Conservation (phyloP, 352 stramenopile genomes). For the Globisporangium emineosum region DNA sequence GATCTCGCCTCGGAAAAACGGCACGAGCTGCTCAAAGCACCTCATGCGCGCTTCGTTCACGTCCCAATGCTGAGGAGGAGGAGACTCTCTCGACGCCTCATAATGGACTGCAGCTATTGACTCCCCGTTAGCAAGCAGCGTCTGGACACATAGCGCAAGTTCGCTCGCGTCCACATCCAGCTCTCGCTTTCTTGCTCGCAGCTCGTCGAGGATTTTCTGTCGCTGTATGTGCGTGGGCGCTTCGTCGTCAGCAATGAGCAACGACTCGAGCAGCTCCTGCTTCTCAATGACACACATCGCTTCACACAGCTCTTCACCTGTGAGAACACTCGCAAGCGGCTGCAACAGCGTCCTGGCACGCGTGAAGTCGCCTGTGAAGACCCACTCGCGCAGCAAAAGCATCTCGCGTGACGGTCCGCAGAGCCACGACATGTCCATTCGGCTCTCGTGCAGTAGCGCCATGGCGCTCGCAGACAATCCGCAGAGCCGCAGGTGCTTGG, state of each 20-base stretch:
- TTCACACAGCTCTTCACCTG: conserved; percentile 16
- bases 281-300: conserved; percentile 29
- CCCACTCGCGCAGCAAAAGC: conserved; percentile 44
- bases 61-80: conserved; percentile 13
- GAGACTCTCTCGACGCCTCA: too few species aligned
- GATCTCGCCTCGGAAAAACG: conserved; percentile 43
- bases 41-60: conserved; percentile 35
- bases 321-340: conserved; percentile 27
- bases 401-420: conserved; percentile 45
- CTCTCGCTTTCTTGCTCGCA: conserved; percentile 1
- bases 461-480: conserved; percentile 38
- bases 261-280: conserved; percentile 35
- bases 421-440: conserved; percentile 55
- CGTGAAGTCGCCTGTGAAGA: conserved; percentile 45
- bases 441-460: conserved; percentile 49
- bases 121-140: background rate
- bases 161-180: conserved; percentile 14
- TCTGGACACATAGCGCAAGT: conserved; percentile 11
- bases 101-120: background rate
- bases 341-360: conserved; percentile 35
- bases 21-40: conserved; percentile 45
- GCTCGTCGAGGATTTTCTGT: conserved; percentile 15
- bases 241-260: conserved; percentile 9
- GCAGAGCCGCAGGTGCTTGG: conserved; percentile 38
- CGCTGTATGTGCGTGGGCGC: background rate